phyloP scores from a whole-genome alignment of 306 rosid genomes.

The Hylodesmum podocarpum region DNA sequence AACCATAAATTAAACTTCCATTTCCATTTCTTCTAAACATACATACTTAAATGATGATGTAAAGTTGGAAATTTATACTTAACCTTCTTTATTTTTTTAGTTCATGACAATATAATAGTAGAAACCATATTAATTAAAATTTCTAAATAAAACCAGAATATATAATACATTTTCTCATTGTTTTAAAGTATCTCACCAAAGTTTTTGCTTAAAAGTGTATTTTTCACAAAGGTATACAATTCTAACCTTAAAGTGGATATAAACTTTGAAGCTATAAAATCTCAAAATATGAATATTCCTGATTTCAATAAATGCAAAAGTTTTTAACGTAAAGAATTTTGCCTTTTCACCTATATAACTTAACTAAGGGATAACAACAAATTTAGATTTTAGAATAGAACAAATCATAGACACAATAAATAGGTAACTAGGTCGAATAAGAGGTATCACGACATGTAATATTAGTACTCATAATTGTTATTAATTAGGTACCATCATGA shows the following conservation, averaged over 20 bases:
- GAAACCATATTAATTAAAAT: not conserved
- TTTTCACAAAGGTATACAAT: not conserved
- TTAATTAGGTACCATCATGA: constrained; percentile 77
- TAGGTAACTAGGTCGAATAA: not conserved
- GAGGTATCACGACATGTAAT: not conserved
- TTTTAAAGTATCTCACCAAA: not conserved
- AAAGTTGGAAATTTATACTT: too few relatives aligned
- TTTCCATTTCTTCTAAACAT: not conserved
- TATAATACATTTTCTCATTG: not conserved
- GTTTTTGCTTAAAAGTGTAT: not conserved
- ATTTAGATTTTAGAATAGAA: not conserved
- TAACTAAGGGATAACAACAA: constrained; percentile 4
- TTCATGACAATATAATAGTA: not conserved
- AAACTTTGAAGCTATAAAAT: not conserved
- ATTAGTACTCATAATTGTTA: not conserved
- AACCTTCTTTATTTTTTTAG: too few relatives aligned
- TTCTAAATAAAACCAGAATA: not conserved
- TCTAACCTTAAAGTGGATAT: not conserved
- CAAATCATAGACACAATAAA: not conserved
- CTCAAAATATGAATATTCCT: not conserved
- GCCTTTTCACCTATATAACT: not conserved
- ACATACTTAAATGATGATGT: not conserved
- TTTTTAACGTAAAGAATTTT: constrained; percentile 2
- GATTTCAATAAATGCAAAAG: not conserved
- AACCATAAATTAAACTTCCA: constrained; percentile 10